Base-by-base conservation (phyloP, 257 asterid species). In the Paraleonurus japonicus region DNA sequence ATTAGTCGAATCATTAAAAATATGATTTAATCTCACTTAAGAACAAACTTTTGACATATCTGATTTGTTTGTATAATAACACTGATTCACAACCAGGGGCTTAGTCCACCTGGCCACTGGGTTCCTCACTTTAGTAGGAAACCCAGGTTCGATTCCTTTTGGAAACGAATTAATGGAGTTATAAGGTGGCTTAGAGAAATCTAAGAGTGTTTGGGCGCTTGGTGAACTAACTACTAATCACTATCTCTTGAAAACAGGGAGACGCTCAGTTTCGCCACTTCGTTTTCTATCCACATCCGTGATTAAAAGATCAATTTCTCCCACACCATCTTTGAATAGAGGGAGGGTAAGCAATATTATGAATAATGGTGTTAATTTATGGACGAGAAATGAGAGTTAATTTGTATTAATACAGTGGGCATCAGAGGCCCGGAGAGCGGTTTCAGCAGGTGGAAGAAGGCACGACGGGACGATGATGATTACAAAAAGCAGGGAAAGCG, bases 231-330 rank as follows among this genome's bases (percentile, higher is more conserved):
- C n/a, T n/a, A n/a, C n/a, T n/a, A n/a, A n/a, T n/a, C n/a, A n/a
- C n/a, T n/a, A n/a, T 43, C 19, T 13, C 51, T 13, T 37, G 1
- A 59, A 35, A 69, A 39, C 75, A 85, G 96, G 78, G 73, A 85
- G 80, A 64, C 82, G 83, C 8, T 70, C 87, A 3, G 65, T 65
- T 75, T 85, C 96, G 9, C 96, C 96, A 1, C 76, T 79, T 75
- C 79, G 82, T 53, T 75, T 82, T 67, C 47, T 88, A 5, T 82
- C 88, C 19, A 88, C 81, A 59, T 76, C 85, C 3, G 71, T 67
- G 6, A 73, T 70, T 11, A 82, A 69, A 64, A 76, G 86, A 77
- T 75, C 96, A 45, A 55, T 24, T 71, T 82, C 90, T 64, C 95
- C 88, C 2, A 68, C 78, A 45, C 70, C 80, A 48, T 63, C 80